Evolutionary conservation across 2,329 filamentous ascomycete genomes (phyloP).

Genomic region (Ceratocystis ficicola): DNA sequence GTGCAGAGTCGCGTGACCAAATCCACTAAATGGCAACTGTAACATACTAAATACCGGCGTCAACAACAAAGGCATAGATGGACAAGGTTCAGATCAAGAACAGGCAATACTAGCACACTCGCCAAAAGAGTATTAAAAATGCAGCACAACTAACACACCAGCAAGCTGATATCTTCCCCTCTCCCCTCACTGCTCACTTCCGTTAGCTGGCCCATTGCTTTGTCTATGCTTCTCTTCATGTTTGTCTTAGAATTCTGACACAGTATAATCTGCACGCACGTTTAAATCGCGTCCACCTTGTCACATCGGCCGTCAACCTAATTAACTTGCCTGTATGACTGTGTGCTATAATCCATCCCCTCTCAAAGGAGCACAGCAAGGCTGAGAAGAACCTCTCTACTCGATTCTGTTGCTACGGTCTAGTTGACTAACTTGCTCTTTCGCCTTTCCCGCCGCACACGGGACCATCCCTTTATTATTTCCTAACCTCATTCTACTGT

Average conservation of each 20-base stretch:
- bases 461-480: background rate
- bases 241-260: background rate
- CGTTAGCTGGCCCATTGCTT: background rate
- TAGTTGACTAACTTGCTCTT: background rate
- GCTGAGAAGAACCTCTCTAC: too few species aligned
- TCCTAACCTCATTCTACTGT: background rate
- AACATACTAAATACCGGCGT: background rate
- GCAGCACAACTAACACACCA: background rate
- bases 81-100: background rate
- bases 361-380: too few species aligned
- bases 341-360: too few species aligned
- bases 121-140: too few species aligned
- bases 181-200: background rate
- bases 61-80: too few species aligned
- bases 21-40: conserved; percentile 1
- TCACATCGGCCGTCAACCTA: background rate
- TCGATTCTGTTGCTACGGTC: too few species aligned
- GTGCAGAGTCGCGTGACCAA: background rate
- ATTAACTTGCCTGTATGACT: too few species aligned
- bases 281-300: background rate
- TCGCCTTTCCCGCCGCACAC: background rate
- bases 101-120: background rate
- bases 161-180: background rate
- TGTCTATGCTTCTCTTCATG: background rate
- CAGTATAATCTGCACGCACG: conserved; percentile 1